phyloP scores from a whole-genome alignment of 179 eudicot genomes.

The Silene vulgaris region DNA sequence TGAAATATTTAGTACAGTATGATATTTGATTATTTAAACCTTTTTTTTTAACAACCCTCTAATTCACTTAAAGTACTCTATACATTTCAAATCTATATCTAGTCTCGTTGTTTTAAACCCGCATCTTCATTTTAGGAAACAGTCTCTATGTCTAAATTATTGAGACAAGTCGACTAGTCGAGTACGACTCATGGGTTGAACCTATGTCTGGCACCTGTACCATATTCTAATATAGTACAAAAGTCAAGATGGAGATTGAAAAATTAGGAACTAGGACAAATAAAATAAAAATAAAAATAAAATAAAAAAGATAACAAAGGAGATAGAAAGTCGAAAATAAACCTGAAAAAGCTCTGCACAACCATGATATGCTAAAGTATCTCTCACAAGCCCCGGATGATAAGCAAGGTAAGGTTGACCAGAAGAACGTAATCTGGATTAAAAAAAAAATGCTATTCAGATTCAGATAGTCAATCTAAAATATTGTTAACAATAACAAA shows the following conservation, averaged over 20 bases:
- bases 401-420: conserved; percentile 87
- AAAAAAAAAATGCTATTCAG: conserved; percentile 15
- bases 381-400: conserved; percentile 86
- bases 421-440: conserved; percentile 64
- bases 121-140: not conserved
- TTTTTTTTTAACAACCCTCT: not conserved
- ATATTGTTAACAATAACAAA: not conserved
- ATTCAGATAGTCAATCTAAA: not conserved
- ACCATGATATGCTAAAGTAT: conserved; percentile 83
- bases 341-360: conserved; percentile 99
- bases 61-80: not conserved
- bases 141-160: not conserved
- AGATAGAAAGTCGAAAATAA: conserved; percentile 6
- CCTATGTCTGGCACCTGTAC: not conserved
- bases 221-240: not conserved
- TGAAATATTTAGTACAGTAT: too few relatives aligned
- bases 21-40: not conserved
- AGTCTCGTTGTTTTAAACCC: too few relatives aligned
- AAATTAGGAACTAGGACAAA: not conserved
- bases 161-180: not conserved
- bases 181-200: not conserved
- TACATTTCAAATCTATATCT: not conserved
- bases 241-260: not conserved
- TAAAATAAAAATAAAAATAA: not conserved
- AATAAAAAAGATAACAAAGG: not conserved